Base-by-base conservation (phyloP, 768 basidiomycete genomes). In the Mycena albidolilacea region DNA sequence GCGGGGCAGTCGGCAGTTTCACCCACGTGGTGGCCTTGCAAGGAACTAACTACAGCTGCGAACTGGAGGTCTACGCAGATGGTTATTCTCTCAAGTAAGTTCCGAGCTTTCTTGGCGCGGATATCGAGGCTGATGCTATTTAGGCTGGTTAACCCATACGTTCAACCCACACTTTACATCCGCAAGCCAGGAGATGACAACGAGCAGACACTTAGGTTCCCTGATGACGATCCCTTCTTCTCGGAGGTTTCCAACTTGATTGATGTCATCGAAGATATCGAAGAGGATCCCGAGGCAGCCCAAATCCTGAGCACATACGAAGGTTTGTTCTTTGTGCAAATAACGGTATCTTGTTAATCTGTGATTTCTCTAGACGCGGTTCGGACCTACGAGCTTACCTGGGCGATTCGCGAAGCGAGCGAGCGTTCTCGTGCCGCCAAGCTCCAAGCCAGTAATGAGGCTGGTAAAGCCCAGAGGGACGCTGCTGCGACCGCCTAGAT, bases 1-100 rank as follows among this genome's bases (percentile, higher is more conserved):
- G 90, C 69, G 97, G 97, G 14, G 97, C 97, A 44, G 94, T 98
- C 41, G 97, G 98, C 30, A 93, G 90, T 70, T 93, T 99, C 82
- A 95, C 90, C 4, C 97, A 99, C 78, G 87, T 95, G 54, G 94
- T 94, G 67, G 94, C 95, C 30, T 91, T 99, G 50, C 97, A 99
- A 80, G 97, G 97, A 63, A 90, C 86, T 76, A 91, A 97, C 80
- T 99, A 98, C 83, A 95, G 95, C 78, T 98, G 96, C 80, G 97
- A 97, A 85, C 86, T 98, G 52, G 97, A 97, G 80, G 92, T 97
- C 52, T 95, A 93, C 83, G 95, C 95, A 54, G 97, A 99, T 80
- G 97, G 97, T 9, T 98, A 96, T 84, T 90, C 86, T 77, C 87
- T 95, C 73, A 95, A 94, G 94, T 94, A 75, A 69, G 87, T 64